Conservation (phyloP, 768 basidiomycete species). For the Psilocybe cyanescens region DNA sequence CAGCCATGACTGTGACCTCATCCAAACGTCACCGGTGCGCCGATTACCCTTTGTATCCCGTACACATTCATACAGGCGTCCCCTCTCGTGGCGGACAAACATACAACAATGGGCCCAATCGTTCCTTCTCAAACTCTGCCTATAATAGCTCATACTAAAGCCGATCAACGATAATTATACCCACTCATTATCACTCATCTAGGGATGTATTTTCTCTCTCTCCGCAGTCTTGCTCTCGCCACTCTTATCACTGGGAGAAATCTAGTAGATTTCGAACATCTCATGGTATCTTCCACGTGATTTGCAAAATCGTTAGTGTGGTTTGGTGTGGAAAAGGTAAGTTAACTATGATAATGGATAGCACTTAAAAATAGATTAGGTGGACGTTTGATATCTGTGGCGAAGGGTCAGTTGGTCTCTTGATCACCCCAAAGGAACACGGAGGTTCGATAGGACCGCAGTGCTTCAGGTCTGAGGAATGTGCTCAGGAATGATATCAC, state of each 20-base stretch:
- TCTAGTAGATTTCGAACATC: no score
- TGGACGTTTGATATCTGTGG: neutral
- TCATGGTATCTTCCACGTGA: neutral
- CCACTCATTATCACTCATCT: neutral
- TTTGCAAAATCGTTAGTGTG: neutral
- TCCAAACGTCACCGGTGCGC: no score
- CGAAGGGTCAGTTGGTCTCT: slow-evolving; percentile 1
- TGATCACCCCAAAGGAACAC: neutral
- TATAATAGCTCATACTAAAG: slow-evolving; percentile 1
- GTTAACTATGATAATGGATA: neutral
- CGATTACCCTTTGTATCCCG: no score
- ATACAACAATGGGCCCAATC: neutral
- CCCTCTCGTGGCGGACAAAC: no score
- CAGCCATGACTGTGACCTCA: no score
- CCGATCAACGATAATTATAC: slow-evolving; percentile 8
- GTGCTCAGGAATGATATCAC: neutral
- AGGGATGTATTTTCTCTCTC: slow-evolving; percentile 16
- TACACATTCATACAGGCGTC: no score
- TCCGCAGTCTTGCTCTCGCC: slow-evolving; percentile 15
- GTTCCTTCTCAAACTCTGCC: neutral
- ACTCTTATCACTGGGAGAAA: slow-evolving; percentile 2
- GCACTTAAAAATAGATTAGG: neutral
- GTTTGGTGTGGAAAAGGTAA: neutral
- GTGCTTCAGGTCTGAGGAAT: neutral
- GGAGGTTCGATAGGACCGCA: neutral